phyloP scores from a whole-genome alignment of 768 basidiomycete genomes.

The Phaffia australis region DNA sequence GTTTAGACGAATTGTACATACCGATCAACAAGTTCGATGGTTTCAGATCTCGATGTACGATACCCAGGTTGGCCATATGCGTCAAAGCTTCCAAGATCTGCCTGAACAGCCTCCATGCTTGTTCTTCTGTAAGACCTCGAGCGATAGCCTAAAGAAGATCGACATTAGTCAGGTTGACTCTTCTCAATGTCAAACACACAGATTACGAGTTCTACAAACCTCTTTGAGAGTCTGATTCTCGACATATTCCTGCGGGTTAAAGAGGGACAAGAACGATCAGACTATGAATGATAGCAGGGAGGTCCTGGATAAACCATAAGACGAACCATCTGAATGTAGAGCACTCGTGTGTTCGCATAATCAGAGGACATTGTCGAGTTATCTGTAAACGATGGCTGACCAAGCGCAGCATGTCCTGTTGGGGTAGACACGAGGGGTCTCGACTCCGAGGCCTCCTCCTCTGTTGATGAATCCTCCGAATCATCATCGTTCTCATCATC shows the following conservation, averaged over 20 bases:
- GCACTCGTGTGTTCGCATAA: constrained; percentile 43
- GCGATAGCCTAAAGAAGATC: constrained; percentile 48
- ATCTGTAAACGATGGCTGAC: not conserved
- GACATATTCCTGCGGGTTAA: constrained; percentile 59
- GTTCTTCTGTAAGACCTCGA: constrained; percentile 68
- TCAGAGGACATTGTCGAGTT: constrained; percentile 7
- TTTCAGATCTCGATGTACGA: constrained; percentile 68
- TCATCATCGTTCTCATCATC: constrained; percentile 12
- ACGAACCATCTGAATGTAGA: constrained; percentile 88
- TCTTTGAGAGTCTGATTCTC: constrained; percentile 83
- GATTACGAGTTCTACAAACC: constrained; percentile 38
- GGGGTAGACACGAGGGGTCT: not conserved
- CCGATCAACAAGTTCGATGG: constrained; percentile 89
- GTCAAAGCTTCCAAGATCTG: constrained; percentile 82
- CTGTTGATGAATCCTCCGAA: constrained; percentile 6
- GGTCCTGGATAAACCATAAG: no score
- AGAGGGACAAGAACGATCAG: not conserved
- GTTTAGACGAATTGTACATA: constrained; percentile 37
- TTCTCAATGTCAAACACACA: not conserved
- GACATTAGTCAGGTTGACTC: constrained; percentile 13
- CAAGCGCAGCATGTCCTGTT: no score
- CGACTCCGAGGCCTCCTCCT: constrained; percentile 1
- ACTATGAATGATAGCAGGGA: not conserved
- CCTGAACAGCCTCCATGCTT: constrained; percentile 79
- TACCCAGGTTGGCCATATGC: constrained; percentile 78